These are phyloP conservation scores for Magnaporthiopsis poae DNA, from an alignment of 2,329 filamentous ascomycete species.

Conservation along the genomic window DNA sequence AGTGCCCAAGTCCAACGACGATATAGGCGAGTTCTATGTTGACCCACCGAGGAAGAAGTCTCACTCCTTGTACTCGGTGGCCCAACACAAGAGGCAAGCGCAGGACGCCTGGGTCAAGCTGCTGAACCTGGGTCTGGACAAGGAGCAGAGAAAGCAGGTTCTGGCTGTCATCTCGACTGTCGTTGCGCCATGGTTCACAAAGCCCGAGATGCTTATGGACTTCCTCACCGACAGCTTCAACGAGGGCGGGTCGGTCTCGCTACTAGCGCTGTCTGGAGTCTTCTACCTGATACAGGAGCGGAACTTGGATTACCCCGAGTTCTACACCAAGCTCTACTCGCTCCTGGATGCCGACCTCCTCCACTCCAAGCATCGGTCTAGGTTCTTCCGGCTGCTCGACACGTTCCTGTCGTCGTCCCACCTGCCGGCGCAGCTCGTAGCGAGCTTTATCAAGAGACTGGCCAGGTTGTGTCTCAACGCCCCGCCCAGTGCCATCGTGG, in stretches of 20 bases:
- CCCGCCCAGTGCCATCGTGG: conserved; percentile 80
- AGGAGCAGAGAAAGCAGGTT: conserved; percentile 68
- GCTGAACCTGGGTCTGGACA: conserved; percentile 55
- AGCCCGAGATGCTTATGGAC: conserved; percentile 84
- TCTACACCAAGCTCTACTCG: conserved; percentile 89
- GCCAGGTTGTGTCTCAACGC: conserved; percentile 75
- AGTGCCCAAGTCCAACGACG: conserved; percentile 56
- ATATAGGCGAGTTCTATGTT: conserved; percentile 61
- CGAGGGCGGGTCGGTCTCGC: conserved; percentile 71
- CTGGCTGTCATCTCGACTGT: conserved; percentile 65
- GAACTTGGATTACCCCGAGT: conserved; percentile 91
- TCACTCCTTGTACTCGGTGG: conserved; percentile 54
- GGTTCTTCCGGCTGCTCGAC: conserved; percentile 82
- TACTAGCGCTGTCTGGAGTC: conserved; percentile 81
- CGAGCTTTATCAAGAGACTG: conserved; percentile 93
- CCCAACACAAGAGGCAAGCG: conserved; percentile 65
- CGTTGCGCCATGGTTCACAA: conserved; percentile 81
- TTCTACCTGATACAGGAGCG: conserved; percentile 90
- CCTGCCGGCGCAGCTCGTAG: conserved; percentile 79
- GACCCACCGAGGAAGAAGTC: conserved; percentile 54
- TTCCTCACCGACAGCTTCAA: conserved; percentile 94
- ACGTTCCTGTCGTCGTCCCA: conserved; percentile 86
- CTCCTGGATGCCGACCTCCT: conserved; percentile 76
- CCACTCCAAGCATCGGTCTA: conserved; percentile 87
- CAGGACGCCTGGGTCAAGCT: conserved; percentile 81